Evolutionary conservation across 495 filamentous ascomycete genomes (phyloP), one percentile per base, ranked within the genome.

Genomic region (Tuber calosporum): DNA sequence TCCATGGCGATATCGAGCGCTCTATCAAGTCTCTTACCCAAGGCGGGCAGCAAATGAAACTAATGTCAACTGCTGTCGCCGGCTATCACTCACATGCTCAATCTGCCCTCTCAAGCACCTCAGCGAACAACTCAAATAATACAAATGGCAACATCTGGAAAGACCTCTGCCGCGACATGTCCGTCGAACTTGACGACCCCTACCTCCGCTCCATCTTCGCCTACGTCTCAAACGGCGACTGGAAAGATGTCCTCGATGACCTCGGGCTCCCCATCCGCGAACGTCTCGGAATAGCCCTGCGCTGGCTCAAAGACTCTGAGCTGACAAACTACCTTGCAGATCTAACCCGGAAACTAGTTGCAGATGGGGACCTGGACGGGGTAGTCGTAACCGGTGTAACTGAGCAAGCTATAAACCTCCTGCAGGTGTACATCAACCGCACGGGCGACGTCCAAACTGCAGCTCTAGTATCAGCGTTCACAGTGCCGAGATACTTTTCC

Each of bases 181-280:
- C 87, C 38, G 87, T 87, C 62, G 87, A 90, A 73, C 85, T 90
- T 19, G 86, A 86, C 0, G 95, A 99, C 77, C 92, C 93, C 0
- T 97, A 97, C 79, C 87, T 95, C 15, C 89, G 93, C 69, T 93
- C 94, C 0, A 90, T 99, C 71, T 91, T 97, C n/a, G 90, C 92
- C n/a, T 89, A 93, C 70, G 93, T 97, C 69, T 90, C 92, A 69
- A 93, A 91, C 36, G 93, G 93, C 11, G 88, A 96, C 81, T 98
- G 95, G 95, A 84, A 88, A 39, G 88, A 88, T 17, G 92, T 98
- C 34, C 88, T 92, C 72, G 87, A 92, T 69, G 93, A 97, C 81
- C 85, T 86, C 5, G 92, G 93, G 41, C 86, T 99, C 0, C 93
- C 95, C 0, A 86, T 98, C 20, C 88, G 88, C 62, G 92, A 97